Conservation (phyloP, 805 yeast species). For the Cyberlindnera euphorbiae region DNA sequence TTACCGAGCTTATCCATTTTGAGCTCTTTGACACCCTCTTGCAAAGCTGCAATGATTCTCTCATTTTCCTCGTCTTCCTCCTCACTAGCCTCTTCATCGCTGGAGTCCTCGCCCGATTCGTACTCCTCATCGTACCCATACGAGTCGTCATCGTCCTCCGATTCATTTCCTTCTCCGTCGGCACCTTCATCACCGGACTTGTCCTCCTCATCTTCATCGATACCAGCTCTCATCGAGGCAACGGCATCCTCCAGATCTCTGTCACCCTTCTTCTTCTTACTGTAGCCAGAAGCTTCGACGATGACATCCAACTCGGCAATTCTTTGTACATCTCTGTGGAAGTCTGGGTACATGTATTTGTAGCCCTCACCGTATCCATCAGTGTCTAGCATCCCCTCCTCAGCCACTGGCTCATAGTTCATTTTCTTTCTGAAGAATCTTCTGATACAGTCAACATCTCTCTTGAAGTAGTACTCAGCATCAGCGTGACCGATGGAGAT, state of each 20-base stretch:
- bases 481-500: slow-evolving; percentile 87
- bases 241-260: slow-evolving; percentile 77
- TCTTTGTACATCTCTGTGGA: slow-evolving; percentile 70
- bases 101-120: slow-evolving; percentile 41
- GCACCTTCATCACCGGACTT: slow-evolving; percentile 16
- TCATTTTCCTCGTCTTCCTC: slow-evolving; percentile 46
- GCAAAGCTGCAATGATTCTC: slow-evolving; percentile 65
- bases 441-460: slow-evolving; percentile 90
- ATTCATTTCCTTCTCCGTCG: slow-evolving; percentile 48
- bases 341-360: slow-evolving; percentile 71
- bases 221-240: slow-evolving; percentile 51
- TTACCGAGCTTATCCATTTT: slow-evolving; percentile 83
- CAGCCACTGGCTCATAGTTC: slow-evolving; percentile 64
- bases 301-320: slow-evolving; percentile 69
- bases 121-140: slow-evolving; percentile 26
- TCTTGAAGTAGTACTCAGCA: slow-evolving; percentile 79
- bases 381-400: slow-evolving; percentile 65
- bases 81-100: slow-evolving; percentile 24
- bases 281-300: slow-evolving; percentile 87
- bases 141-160: slow-evolving; percentile 25
- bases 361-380: slow-evolving; percentile 82
- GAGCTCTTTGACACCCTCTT: slow-evolving; percentile 55
- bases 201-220: slow-evolving; percentile 27
- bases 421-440: slow-evolving; percentile 77
- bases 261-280: slow-evolving; percentile 49